These are phyloP conservation scores for Zoysia japonica DNA, from an alignment of 176 grass and related monocot genomes.

Conservation along the genomic window DNA sequence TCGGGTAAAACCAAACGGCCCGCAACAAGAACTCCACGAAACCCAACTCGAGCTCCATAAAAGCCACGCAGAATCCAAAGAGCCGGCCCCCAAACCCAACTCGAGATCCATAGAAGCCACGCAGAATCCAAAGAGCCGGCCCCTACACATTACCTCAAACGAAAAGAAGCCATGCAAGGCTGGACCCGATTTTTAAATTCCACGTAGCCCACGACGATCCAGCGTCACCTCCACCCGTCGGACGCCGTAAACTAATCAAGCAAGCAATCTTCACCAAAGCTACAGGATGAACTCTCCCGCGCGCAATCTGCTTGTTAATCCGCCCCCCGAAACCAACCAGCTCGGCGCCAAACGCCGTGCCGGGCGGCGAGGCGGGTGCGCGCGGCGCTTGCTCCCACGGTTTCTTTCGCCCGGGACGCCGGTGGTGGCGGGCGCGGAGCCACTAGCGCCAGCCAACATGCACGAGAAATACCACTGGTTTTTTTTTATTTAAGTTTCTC, in stretches of 20 bases:
- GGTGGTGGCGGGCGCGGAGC: constrained; percentile 29
- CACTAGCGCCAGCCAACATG: constrained; percentile 56
- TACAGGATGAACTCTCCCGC: neutral
- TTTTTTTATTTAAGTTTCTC: constrained; percentile 11
- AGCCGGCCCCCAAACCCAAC: neutral
- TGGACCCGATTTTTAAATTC: constrained; percentile 14
- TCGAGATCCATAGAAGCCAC: neutral
- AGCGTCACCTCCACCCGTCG: neutral
- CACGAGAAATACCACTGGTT: constrained; percentile 27
- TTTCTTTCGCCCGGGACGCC: neutral
- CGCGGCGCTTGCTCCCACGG: neutral
- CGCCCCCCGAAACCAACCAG: neutral
- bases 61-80: constrained; percentile 20
- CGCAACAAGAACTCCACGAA: neutral
- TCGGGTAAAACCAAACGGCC: neutral
- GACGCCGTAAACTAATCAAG: constrained; percentile 31
- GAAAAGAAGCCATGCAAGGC: neutral
- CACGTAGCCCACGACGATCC: neutral
- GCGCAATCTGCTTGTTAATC: constrained; percentile 8
- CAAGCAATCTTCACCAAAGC: neutral
- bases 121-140: constrained; percentile 17
- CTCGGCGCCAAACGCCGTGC: neutral
- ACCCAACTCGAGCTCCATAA: neutral
- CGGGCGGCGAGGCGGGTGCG: neutral
- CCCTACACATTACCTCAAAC: constrained; percentile 17